phyloP scores from a whole-genome alignment of 2,329 filamentous ascomycete species.

The Coniosporium tulheliwenetii region DNA sequence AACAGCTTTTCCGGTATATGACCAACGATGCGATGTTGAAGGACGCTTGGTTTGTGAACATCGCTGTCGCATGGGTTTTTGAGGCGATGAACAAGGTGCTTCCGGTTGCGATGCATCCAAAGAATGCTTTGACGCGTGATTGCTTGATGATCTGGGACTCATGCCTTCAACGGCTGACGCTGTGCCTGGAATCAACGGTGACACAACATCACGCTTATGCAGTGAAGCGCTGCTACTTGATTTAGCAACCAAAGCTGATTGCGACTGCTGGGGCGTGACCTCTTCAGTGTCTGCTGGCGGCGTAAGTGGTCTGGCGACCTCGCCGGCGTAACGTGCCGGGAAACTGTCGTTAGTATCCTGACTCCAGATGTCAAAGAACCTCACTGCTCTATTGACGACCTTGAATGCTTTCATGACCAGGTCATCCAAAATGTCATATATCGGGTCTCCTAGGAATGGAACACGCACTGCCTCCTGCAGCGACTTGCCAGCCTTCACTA shows the following conservation, averaged over 20 bases:
- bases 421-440: constrained; percentile 72
- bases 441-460: constrained; percentile 34
- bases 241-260: too few species aligned
- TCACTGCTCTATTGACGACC: constrained; percentile 79
- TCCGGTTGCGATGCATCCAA: too few species aligned
- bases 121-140: constrained; percentile 4
- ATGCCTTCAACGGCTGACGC: background rate
- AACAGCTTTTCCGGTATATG: constrained; percentile 48
- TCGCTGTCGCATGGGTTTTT: too few species aligned
- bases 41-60: constrained; percentile 27
- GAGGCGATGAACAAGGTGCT: too few species aligned
- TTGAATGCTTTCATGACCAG: constrained; percentile 90
- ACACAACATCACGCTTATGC: too few species aligned
- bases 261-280: too few species aligned
- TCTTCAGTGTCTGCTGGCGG: too few species aligned
- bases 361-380: constrained; percentile 76
- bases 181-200: too few species aligned
- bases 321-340: background rate
- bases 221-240: too few species aligned
- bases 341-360: constrained; percentile 19
- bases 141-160: background rate
- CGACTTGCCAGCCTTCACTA: constrained; percentile 79
- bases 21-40: constrained; percentile 56
- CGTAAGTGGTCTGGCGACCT: too few species aligned
- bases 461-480: constrained; percentile 58